Conservation (phyloP, 441 rosid genomes). For the Populus trichocarpa region DNA sequence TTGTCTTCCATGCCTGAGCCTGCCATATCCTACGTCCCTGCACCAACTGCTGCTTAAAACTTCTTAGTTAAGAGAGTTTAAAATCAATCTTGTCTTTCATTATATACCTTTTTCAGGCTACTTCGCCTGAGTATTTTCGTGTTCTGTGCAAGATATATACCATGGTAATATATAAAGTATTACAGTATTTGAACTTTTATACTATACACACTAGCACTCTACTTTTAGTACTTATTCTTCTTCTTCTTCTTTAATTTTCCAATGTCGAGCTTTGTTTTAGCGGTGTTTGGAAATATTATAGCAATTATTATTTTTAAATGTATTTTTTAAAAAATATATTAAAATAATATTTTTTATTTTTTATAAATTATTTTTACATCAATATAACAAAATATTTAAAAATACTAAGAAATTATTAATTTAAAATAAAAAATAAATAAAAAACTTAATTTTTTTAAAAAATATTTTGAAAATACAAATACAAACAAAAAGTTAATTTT, state of each 20-base stretch:
- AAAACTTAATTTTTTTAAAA: too few relatives aligned
- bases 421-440: too few relatives aligned
- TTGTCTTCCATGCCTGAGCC: conserved; percentile 50
- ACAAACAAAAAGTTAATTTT: too few relatives aligned
- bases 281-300: too few relatives aligned
- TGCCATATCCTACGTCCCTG: conserved; percentile 32
- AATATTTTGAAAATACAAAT: too few relatives aligned
- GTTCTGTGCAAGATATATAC: neutral
- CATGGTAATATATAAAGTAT: neutral
- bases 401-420: too few relatives aligned
- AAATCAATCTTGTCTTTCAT: neutral
- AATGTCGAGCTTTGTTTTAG: too few relatives aligned
- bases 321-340: too few relatives aligned
- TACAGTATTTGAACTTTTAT: neutral
- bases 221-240: neutral
- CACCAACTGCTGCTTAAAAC: conserved; percentile 68
- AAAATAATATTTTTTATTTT: too few relatives aligned
- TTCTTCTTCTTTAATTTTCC: neutral
- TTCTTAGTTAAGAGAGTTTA: neutral
- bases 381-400: too few relatives aligned
- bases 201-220: neutral
- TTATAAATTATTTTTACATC: too few relatives aligned
- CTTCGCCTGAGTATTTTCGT: neutral
- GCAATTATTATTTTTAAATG: too few relatives aligned
- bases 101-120: neutral